These are phyloP conservation scores for Teunomyces funiuensis DNA, from an alignment of 805 yeast genomes.

Conservation along the genomic window DNA sequence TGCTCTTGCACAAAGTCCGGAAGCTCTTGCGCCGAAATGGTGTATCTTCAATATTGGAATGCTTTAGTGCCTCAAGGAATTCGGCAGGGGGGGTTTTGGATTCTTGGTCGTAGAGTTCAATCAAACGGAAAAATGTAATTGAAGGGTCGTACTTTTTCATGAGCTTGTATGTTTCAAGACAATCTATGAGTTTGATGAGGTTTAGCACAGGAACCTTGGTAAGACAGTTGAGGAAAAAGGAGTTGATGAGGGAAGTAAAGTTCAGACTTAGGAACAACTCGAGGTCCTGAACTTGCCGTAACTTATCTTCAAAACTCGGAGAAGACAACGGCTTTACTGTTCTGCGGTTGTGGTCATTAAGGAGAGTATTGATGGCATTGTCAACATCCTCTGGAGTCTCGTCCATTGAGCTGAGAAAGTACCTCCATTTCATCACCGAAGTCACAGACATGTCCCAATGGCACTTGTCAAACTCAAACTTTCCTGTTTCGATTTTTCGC, in stretches of 20 bases:
- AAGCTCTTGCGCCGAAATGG: slow-evolving; percentile 20
- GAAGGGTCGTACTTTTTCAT: slow-evolving; percentile 17
- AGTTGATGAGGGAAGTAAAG: slow-evolving; percentile 21
- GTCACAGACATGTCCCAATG: slow-evolving; percentile 38
- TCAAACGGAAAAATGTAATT: slow-evolving; percentile 18
- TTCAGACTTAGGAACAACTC: slow-evolving; percentile 20
- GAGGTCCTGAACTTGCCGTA: slow-evolving; percentile 11
- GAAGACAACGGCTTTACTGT: neutral
- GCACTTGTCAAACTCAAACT: slow-evolving; percentile 13
- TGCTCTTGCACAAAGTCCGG: slow-evolving; percentile 17
- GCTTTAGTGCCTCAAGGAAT: slow-evolving; percentile 14
- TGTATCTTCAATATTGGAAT: slow-evolving; percentile 16
- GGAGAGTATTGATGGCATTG: slow-evolving; percentile 10
- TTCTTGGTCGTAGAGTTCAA: slow-evolving; percentile 11
- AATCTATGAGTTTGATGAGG: slow-evolving; percentile 28
- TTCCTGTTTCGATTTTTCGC: neutral
- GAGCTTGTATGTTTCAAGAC: slow-evolving; percentile 25
- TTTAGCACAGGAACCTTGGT: slow-evolving; percentile 35
- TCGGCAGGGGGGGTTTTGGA: slow-evolving; percentile 12
- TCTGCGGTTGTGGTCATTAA: slow-evolving; percentile 14
- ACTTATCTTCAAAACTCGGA: slow-evolving; percentile 14
- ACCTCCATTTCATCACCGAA: slow-evolving; percentile 30
- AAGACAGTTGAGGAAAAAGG: slow-evolving; percentile 32
- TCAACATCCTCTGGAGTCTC: slow-evolving; percentile 12
- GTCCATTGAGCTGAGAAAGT: slow-evolving; percentile 15